Base-by-base conservation (phyloP, 768 basidiomycete species). In the Termitomyces sp. region DNA sequence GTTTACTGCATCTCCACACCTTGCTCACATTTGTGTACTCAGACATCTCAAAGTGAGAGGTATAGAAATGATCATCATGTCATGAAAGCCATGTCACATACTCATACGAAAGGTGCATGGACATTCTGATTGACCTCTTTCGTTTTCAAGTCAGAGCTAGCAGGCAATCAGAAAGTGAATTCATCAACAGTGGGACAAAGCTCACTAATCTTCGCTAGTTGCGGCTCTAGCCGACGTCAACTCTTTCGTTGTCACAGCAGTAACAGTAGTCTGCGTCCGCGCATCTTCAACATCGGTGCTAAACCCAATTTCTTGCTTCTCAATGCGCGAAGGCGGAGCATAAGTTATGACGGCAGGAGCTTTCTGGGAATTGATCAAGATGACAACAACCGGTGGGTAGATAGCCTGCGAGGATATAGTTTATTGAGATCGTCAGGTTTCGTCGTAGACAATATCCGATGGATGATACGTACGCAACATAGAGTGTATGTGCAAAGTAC, bases 401-500 rank as follows among this genome's bases (percentile, higher is more conserved):
- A 53, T 53, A n/a, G 53, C 53, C 53, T 53, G 31, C 5, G n/a
- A 29, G 8, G 17, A 27, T 19, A 16, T 14, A 16, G 40, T 40
- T 19, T 10, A 41, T 25, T 40, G 14, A 40, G 19, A 29, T 31
- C 4, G 17, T 27, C 35, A 29, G 34, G 16, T 27, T 4, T 5
- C 5, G 2, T 27, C 37, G 12, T 31, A 27, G 37, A 27, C 25
- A 5, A 51, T 37, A 12, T 21, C n/a, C 19, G 2, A n/a, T 52
- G 51, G 32, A 34, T 14, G 19, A 29, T 34, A 47, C 54, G 16
- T 47, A 55, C 54, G 14, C 45, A 55, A 17, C 54, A 55, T 40
- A 55, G 35, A 23, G 45, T 55, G 27, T 55, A 55, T 14, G 54
- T 55, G n/a, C 54, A 55, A 19, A 55, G 54, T 3, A 55, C 44